These are phyloP conservation scores for Triticum monococcum DNA, from an alignment of 176 grass and related monocot genomes.

Conservation along the genomic window DNA sequence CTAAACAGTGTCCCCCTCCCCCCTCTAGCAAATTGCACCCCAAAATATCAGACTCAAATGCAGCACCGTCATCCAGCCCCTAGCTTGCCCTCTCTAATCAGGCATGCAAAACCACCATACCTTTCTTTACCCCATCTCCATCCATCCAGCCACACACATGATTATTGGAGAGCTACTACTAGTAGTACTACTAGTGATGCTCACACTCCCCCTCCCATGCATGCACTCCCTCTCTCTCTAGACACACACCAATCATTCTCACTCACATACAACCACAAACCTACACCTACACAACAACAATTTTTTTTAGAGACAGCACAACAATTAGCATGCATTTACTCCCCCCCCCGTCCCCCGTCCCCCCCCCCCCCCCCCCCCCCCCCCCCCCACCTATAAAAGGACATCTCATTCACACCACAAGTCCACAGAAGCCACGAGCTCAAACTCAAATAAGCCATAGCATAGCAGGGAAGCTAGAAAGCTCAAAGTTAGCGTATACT, in stretches of 20 bases:
- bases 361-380: too few species aligned
- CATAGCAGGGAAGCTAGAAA: neutral
- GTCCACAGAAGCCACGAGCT: constrained; percentile 1
- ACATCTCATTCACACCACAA: constrained; percentile 16
- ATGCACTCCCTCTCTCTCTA: constrained; percentile 18
- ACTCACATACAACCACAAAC: constrained; percentile 30
- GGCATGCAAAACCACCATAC: constrained; percentile 25
- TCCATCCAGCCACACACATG: constrained; percentile 24
- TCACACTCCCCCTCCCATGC: neutral
- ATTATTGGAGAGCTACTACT: neutral
- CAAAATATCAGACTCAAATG: neutral
- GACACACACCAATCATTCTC: constrained; percentile 39
- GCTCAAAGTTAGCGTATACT: neutral
- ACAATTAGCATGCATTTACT: constrained; percentile 23
- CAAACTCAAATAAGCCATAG: neutral
- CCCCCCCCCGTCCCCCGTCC: too few species aligned
- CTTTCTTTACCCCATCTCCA: constrained; percentile 10
- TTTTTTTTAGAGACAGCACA: neutral
- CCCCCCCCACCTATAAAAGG: constrained; percentile 47
- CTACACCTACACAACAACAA: constrained; percentile 22
- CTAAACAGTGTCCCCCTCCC: neutral
- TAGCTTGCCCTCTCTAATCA: constrained; percentile 35
- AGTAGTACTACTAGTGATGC: constrained; percentile 16
- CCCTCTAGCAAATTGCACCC: constrained; percentile 41
- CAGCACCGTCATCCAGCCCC: constrained; percentile 1